Evolutionary conservation across 73 alveolate species (phyloP).

Genomic region (Paramecium biaurelia): DNA sequence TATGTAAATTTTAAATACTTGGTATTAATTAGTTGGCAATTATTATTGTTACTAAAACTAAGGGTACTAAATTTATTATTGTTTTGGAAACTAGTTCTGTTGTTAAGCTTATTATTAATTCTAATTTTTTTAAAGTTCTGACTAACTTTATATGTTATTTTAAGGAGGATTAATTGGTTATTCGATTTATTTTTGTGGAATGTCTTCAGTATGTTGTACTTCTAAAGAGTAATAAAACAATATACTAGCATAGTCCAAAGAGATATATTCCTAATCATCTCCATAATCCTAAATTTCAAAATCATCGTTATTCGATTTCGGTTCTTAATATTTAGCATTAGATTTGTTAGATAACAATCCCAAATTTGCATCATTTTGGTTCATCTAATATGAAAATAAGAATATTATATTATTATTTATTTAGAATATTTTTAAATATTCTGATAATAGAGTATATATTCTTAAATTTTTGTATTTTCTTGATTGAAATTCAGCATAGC

Average conservation of each 20-base stretch:
- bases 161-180: neutral
- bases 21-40: neutral
- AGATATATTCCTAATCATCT: neutral
- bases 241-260: neutral
- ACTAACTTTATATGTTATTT: neutral
- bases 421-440: neutral
- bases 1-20: neutral
- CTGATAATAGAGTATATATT: neutral
- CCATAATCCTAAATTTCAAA: neutral
- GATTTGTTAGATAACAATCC: neutral
- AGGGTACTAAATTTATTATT: neutral
- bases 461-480: too few relatives aligned
- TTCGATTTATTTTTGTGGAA: neutral
- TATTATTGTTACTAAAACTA: neutral
- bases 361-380: neutral
- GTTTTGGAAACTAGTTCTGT: neutral
- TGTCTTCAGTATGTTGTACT: neutral
- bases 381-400: neutral
- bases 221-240: neutral
- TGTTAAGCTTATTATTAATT: neutral
- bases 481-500: too few relatives aligned
- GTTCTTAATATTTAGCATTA: neutral
- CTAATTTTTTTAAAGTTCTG: neutral
- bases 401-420: neutral
- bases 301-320: neutral